Percentiles rank a stretch among this genome's conserved stretches.
phyloP scores from a whole-genome alignment of 2,329 filamentous ascomycete genomes.

The Beauveria rudraprayagi region DNA sequence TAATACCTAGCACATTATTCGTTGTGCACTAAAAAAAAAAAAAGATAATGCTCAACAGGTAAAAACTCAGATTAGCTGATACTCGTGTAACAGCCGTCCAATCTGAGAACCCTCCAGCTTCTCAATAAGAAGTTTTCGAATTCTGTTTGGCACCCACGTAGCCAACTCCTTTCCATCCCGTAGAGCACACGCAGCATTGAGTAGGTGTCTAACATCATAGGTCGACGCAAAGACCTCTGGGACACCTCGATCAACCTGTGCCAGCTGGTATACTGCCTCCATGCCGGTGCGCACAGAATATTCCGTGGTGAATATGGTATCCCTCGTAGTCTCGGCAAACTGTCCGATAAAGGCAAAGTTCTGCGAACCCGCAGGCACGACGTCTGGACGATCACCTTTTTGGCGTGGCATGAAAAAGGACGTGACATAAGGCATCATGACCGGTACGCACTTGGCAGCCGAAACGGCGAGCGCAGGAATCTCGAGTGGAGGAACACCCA shows the following conservation, averaged over 20 bases:
- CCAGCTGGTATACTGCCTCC: slow-evolving; percentile 26
- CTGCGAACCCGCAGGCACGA: neutral
- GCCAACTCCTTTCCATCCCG: neutral
- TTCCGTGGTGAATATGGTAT: slow-evolving; percentile 17
- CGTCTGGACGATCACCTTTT: neutral
- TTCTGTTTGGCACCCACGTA: neutral
- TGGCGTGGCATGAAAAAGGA: neutral
- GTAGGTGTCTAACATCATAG: neutral
- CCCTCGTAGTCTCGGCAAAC: neutral
- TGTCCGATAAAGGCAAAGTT: neutral
- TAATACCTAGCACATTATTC: too few relatives aligned
- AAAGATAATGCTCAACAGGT: neutral
- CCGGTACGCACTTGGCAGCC: neutral
- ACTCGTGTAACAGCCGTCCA: neutral
- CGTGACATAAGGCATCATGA: neutral
- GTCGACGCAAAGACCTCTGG: neutral
- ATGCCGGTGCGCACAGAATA: slow-evolving; percentile 30
- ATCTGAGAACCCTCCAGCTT: neutral
- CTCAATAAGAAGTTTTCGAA: neutral
- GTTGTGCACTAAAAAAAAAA: neutral
- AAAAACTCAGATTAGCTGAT: neutral
- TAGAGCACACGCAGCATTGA: neutral
- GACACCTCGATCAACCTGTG: neutral
- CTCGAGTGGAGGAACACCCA: neutral
- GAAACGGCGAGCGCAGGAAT: neutral